A percentile compares a stretch with the other conserved stretches of the same genome.
These are phyloP conservation scores for Penicillium cosmopolitanum DNA, from an alignment of 495 filamentous ascomycete genomes.

Conservation along the genomic window DNA sequence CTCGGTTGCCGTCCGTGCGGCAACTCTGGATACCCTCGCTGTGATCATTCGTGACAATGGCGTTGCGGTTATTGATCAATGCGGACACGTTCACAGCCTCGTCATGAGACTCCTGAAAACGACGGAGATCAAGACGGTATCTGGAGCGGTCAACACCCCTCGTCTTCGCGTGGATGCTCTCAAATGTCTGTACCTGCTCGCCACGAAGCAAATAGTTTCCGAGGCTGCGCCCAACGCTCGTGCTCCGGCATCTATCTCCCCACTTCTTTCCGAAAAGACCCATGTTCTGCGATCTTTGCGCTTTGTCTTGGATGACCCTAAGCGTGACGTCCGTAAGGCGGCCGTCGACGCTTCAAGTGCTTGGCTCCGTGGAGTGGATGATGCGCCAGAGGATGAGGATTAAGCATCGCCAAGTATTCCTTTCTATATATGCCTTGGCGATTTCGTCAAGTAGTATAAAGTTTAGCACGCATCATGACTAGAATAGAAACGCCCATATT, in stretches of 20 bases:
- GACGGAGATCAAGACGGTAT: constrained; percentile 23
- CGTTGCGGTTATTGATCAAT: constrained; percentile 50
- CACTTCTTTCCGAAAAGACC: constrained; percentile 60
- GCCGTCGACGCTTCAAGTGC: constrained; percentile 69
- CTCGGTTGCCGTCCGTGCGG: constrained; percentile 58
- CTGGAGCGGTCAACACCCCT: constrained; percentile 34
- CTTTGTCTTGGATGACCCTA: constrained; percentile 65
- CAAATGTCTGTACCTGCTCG: constrained; percentile 59
- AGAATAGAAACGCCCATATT: neutral
- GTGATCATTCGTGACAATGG: constrained; percentile 63
- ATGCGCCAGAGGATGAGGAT: constrained; percentile 63
- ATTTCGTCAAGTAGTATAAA: neutral
- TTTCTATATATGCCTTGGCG: neutral
- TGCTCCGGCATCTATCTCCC: constrained; percentile 42
- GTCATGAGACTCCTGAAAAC: constrained; percentile 61
- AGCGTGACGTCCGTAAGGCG: constrained; percentile 66
- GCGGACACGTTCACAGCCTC: constrained; percentile 63
- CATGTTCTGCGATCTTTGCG: constrained; percentile 59
- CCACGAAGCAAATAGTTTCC: constrained; percentile 35
- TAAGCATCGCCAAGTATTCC: constrained; percentile 18
- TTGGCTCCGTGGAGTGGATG: constrained; percentile 64
- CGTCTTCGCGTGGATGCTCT: constrained; percentile 57
- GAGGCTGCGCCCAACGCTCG: constrained; percentile 32
- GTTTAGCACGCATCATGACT: constrained; percentile 8
- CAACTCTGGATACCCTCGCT: constrained; percentile 64